Evolutionary conservation across 352 stramenopile species (phyloP), one percentile per base, ranked within the genome.

Genomic region (Pythium myriotylum): DNA sequence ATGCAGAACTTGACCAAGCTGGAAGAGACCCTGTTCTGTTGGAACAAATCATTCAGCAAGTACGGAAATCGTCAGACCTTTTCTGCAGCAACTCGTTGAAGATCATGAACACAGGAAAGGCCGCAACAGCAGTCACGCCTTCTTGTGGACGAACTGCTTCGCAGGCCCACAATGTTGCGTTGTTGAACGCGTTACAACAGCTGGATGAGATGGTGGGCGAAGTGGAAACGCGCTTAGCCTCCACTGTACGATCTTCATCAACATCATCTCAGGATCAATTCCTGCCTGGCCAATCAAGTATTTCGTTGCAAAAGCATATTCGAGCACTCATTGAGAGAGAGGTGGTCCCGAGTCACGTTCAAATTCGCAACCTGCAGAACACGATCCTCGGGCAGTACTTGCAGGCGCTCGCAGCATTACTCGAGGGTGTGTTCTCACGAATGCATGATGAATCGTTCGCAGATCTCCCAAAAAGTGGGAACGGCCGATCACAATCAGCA

Each of bases 361-460:
- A 79, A 48, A 78, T 92, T 24, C 67, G 72, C 13, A 67, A 82
- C 1, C 67, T 92, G 29, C 67, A 89, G 59, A 85, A 78, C 51
- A 70, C 72, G 7, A 74, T 92, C 19, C 54, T 95, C 14, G 82
- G 84, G 4, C 78, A 77, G 39, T 95, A 95, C 59, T 53, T 95
- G 10, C 81, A 91, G 40, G 73, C 73, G 2, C 68, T 95, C 2
- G 78, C 80, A 37, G 62, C 56, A 20, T 35, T 89, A 4, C 32
- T 92, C 12, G 84, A 94, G 45, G 49, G 47, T 8, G 80, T 92
- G 48, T 76, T 95, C 13, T 71, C 83, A 1, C 89, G 88, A 32
- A 95, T 95, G 86, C 86, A 95, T 60, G 75, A 90, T 16, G 86
- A 95, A 51, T 93, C 82, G 7, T 95, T 93, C 55, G 84, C 73